phyloP scores from a whole-genome alignment of 306 rosid genomes.

The Morella rubra region DNA sequence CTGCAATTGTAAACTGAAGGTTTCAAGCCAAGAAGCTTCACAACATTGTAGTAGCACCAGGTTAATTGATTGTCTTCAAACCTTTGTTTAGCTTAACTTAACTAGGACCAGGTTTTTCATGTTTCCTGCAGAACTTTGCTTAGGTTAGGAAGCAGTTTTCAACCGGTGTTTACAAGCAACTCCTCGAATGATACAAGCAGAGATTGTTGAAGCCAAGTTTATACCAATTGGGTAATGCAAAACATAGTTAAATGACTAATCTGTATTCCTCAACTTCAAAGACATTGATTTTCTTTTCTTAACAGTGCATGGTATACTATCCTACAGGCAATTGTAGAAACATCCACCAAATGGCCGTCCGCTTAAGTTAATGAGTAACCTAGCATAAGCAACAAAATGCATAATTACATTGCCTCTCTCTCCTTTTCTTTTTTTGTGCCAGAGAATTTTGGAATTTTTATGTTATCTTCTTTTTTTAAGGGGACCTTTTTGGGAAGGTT shows the following conservation, averaged over 20 bases:
- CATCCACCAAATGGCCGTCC: background rate
- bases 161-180: background rate
- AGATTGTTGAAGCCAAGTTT: background rate
- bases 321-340: background rate
- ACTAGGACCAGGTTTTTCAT: too few species aligned
- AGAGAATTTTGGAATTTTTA: background rate
- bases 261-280: background rate
- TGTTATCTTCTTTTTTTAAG: background rate
- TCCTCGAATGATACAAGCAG: background rate
- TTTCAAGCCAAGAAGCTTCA: background rate
- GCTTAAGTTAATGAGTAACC: constrained; percentile 3
- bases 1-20: background rate
- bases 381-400: background rate
- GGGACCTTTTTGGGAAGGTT: background rate
- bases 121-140: background rate
- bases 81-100: background rate
- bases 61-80: background rate
- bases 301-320: background rate
- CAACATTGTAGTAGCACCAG: background rate
- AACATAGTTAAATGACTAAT: background rate
- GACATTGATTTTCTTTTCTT: background rate
- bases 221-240: background rate
- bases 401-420: background rate
- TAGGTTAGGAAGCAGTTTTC: background rate
- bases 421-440: background rate